These are phyloP conservation scores for Leptographium flavum DNA, from an alignment of 2,329 filamentous ascomycete species.

Conservation along the genomic window DNA sequence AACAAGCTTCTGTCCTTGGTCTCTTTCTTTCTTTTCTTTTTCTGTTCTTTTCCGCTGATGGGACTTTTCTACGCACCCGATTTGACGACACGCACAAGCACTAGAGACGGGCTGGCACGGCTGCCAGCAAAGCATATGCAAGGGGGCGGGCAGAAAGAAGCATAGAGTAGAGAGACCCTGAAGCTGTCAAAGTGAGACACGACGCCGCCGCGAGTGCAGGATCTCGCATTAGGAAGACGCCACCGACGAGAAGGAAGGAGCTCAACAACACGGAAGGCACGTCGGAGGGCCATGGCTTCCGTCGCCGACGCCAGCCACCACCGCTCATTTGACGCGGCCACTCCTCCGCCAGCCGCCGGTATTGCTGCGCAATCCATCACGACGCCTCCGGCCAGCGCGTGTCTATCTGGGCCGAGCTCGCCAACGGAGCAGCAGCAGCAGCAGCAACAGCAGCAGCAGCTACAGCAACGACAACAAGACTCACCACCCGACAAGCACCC, in stretches of 20 bases:
- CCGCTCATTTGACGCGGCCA: background rate
- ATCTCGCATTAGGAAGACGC: background rate
- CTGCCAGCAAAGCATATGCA: background rate
- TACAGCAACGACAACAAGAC: background rate
- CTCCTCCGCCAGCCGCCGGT: background rate
- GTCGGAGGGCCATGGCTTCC: conserved; percentile 1
- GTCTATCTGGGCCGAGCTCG: background rate
- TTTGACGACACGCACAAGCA: background rate
- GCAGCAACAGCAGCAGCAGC: background rate
- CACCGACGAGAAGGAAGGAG: background rate
- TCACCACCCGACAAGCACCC: conserved; percentile 1
- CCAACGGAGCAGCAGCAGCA: background rate
- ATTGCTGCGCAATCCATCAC: background rate
- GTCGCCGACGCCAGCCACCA: background rate
- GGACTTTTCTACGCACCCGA: background rate
- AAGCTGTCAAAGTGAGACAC: background rate
- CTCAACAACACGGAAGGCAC: background rate
- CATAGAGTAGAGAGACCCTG: background rate
- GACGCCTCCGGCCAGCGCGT: background rate
- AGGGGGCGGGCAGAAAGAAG: background rate
- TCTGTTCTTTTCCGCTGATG: background rate
- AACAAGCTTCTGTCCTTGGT: background rate
- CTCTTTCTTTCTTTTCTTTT: background rate
- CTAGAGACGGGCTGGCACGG: background rate
- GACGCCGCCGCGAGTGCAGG: background rate